Evolutionary conservation across 805 yeast species (phyloP), one percentile per base, ranked within the genome.

Genomic region (Metschnikowia cerradonensis): DNA sequence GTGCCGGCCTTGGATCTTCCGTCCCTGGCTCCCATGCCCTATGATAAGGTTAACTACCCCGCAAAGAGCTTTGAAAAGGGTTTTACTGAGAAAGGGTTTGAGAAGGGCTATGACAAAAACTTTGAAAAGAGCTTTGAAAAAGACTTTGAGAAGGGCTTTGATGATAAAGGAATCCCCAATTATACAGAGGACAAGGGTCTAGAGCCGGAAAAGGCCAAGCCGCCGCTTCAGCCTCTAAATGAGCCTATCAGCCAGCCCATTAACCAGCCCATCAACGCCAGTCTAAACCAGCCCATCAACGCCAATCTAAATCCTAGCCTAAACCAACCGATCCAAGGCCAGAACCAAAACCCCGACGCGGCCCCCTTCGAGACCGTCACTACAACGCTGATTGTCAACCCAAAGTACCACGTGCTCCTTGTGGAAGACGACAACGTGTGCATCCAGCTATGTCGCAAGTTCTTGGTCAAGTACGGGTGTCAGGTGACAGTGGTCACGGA

Each of bases 401-500:
- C 77, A 5, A 82, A 83, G 22, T 82, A 85, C 64, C 90, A 84
- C 61, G 92, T 87, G 3, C 69, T 86, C 39, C 67, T 88, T 23
- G 94, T 87, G 14, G 95, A 86, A 66, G 95, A 86, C 67, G 95
- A 86, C 65, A 81, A 79, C 37, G 88, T 87, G 36, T 87, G 96
- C 59, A 86, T 90, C 48, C 88, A 86, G 55, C 73, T 92, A 8
- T 88, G 97, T 59, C 76, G 88, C 8, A 88, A 88, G 64, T 89
- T 94, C 62, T 67, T 94, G 51, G 80, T 82, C 63, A 88, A 89
- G 61, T 90, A 88, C 65, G 97, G 97, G 0, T 91, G 97, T 66
- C 83, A 90, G 13, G 96, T 92, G 4, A 92, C 94, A 43, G 89
- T 90, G 17, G 97, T 89, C 0, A 86, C 90, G 4, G 97, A 92